phyloP scores from a whole-genome alignment of 768 basidiomycete genomes.

The Dioszegia aurantiaca region DNA sequence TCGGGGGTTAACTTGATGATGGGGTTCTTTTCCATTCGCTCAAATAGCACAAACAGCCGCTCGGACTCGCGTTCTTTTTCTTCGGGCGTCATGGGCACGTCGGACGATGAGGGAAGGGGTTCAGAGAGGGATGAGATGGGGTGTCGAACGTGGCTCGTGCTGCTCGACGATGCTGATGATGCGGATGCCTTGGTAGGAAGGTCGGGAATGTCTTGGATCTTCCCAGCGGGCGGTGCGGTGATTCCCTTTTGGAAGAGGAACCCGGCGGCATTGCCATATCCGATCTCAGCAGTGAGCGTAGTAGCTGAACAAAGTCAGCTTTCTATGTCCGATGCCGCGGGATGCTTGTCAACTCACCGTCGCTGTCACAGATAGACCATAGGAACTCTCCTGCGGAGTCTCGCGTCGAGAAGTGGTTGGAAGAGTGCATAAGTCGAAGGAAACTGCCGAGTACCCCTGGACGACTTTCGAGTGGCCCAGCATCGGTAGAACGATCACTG shows the following conservation, averaged over 20 bases:
- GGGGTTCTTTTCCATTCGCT: constrained; percentile 69
- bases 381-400: constrained; percentile 81
- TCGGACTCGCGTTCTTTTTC: constrained; percentile 94
- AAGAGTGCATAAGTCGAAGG: constrained; percentile 69
- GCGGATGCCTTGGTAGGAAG: background rate
- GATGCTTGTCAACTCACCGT: constrained; percentile 56
- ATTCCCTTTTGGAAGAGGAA: constrained; percentile 90
- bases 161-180: constrained; percentile 10
- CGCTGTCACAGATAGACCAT: constrained; percentile 74
- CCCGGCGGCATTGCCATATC: constrained; percentile 94
- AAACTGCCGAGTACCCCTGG: constrained; percentile 73
- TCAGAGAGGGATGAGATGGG: constrained; percentile 58
- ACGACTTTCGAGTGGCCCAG: constrained; percentile 67
- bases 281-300: constrained; percentile 71
- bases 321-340: constrained; percentile 1
- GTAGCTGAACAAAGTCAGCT: constrained; percentile 56
- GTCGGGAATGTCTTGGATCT: constrained; percentile 32
- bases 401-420: constrained; percentile 71
- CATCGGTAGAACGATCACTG: constrained; percentile 64
- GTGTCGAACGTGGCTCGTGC: constrained; percentile 16
- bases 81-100: constrained; percentile 73
- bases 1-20: constrained; percentile 31
- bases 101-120: constrained; percentile 1
- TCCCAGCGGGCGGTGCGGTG: constrained; percentile 36
- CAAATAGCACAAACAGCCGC: constrained; percentile 84